Conservation (phyloP, 2,329 filamentous ascomycete species). For the Nigrospora osmanthi region DNA sequence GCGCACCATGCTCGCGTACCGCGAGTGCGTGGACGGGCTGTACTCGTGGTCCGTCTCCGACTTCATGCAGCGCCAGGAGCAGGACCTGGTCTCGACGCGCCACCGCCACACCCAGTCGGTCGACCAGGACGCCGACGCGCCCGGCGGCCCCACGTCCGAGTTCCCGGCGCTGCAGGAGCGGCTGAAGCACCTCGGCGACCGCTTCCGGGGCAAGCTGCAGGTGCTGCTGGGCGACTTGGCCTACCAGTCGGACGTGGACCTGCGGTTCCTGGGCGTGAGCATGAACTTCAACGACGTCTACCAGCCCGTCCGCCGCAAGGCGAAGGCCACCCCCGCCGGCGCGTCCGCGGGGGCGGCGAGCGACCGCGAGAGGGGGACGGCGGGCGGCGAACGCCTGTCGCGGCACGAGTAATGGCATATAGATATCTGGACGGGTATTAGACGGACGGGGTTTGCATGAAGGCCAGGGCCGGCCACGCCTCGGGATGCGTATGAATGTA, state of each 20-base stretch:
- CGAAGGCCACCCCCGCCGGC: slow-evolving; percentile 21
- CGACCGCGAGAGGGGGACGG: neutral
- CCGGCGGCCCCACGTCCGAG: slow-evolving; percentile 54
- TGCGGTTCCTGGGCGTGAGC: slow-evolving; percentile 89
- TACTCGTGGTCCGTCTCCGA: slow-evolving; percentile 94
- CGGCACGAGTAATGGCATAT: too few relatives aligned
- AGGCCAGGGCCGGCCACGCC: too few relatives aligned
- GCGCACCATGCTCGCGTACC: slow-evolving; percentile 88
- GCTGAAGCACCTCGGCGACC: slow-evolving; percentile 61
- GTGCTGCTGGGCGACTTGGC: slow-evolving; percentile 81
- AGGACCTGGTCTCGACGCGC: slow-evolving; percentile 44
- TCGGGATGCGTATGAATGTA: too few relatives aligned
- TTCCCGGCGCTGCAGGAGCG: slow-evolving; percentile 71
- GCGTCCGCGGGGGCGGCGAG: neutral
- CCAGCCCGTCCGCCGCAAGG: slow-evolving; percentile 62
- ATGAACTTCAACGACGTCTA: slow-evolving; percentile 99
- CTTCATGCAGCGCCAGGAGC: slow-evolving; percentile 85
- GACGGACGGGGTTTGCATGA: too few relatives aligned
- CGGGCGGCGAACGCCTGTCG: too few relatives aligned
- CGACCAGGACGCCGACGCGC: slow-evolving; percentile 22
- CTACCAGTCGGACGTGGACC: slow-evolving; percentile 89
- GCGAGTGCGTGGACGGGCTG: slow-evolving; percentile 85
- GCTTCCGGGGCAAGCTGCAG: slow-evolving; percentile 73
- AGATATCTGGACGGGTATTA: too few relatives aligned
- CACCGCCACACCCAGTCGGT: slow-evolving; percentile 4